Conservation (phyloP, 129 eudicot species). For the Oenanthe sinensis region DNA sequence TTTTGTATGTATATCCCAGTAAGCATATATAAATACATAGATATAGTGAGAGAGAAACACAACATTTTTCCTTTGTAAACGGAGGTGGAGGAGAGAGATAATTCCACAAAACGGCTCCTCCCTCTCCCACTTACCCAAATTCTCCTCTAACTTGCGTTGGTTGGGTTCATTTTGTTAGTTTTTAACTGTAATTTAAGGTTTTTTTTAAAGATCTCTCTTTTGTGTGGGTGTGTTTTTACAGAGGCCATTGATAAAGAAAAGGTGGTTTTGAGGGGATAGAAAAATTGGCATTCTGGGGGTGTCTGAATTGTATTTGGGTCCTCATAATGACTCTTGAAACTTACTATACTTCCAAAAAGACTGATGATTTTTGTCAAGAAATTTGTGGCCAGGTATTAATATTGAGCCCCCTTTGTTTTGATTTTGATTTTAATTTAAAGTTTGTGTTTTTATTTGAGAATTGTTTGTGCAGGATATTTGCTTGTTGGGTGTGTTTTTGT, state of each 20-base stretch:
- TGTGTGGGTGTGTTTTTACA: neutral
- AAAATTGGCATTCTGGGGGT: conserved; percentile 13
- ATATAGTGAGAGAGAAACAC: neutral
- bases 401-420: neutral
- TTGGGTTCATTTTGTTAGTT: neutral
- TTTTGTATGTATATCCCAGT: neutral
- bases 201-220: neutral
- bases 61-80: neutral
- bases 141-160: neutral
- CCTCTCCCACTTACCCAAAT: neutral
- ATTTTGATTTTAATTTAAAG: neutral
- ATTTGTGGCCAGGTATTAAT: neutral
- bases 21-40: neutral
- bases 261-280: neutral
- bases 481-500: neutral
- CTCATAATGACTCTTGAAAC: conserved; percentile 1
- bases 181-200: neutral
- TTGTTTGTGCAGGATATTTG: neutral
- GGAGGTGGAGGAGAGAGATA: neutral
- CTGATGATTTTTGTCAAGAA: conserved; percentile 8
- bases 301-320: conserved; percentile 5
- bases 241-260: neutral
- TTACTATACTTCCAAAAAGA: conserved; percentile 10
- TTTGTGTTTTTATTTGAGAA: neutral
- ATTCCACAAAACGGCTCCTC: neutral